Evolutionary conservation across 2,329 filamentous ascomycete genomes (phyloP), one percentile per base, ranked within the genome.

Genomic region (Colletotrichum cereale): DNA sequence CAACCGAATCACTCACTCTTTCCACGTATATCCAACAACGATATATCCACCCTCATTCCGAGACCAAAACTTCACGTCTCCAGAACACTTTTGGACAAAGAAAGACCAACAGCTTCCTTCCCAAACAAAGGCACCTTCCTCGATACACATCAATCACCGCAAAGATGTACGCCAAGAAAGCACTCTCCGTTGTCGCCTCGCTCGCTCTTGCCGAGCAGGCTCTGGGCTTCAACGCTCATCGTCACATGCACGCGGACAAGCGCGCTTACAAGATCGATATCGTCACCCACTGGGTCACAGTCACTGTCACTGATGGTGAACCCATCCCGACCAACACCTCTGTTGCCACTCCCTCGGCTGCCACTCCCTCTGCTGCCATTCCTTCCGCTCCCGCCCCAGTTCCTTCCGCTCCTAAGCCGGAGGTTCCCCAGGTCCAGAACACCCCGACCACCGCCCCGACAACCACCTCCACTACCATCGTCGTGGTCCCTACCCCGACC

Each of bases 121-220:
- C 36, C 29, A 67, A 61, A 60, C 68, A 4, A 5, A 34, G 4
- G 4, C 31, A 57, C 50, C 21, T 63, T 24, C 42, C 65, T 63
- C 38, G 24, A 60, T 31, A 44, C 61, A 58, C 67, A 68, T 73
- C 57, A 58, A 67, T 73, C 73, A 69, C 42, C 62, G 24, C 73
- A 78, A 82, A 73, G 24, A 87, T 87, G 85, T 79, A 82, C 74
- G 76, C 80, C 77, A 86, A 84, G 75, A 80, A 76, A 62, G 74
- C 84, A 76, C 71, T 85, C 69, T 77, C 82, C 67, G 72, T 80
- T 70, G 76, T 87, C 68, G 81, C 82, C 65, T 84, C 83, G 65
- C 79, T 83, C 67, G 79, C 83, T 69, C 80, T 87, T 57, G 79
- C 82, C 75, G 80, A 84, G 75, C 81, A 85, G 77, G 81, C 81